Conservation (phyloP, 2,329 filamentous ascomycete species). For the Leptographium wingfieldii region DNA sequence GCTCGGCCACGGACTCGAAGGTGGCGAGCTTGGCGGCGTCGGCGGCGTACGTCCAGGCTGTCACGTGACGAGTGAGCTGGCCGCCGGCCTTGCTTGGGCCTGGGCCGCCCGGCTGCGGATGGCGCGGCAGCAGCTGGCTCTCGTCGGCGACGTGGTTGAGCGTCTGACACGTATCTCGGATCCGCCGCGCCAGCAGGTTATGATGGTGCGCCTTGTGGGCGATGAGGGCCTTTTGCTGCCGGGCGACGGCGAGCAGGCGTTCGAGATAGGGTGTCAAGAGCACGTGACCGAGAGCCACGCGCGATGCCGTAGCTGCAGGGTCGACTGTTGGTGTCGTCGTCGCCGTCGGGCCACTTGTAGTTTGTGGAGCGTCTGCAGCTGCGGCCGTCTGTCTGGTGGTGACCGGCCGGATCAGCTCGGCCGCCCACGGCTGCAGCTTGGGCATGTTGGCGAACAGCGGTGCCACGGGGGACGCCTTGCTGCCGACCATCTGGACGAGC, state of each 20-base stretch:
- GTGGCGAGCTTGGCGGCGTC: constrained; percentile 47
- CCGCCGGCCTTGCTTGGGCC: neutral
- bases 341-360: neutral
- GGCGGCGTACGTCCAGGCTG: constrained; percentile 47
- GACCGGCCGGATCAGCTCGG: constrained; percentile 1
- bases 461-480: neutral
- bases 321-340: neutral
- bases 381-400: neutral
- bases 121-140: constrained; percentile 44
- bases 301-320: neutral
- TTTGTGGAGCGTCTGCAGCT: too few species aligned
- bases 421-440: constrained; percentile 15
- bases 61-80: constrained; percentile 24
- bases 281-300: constrained; percentile 16
- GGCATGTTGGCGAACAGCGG: constrained; percentile 14
- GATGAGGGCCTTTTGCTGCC: constrained; percentile 43
- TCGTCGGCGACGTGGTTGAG: constrained; percentile 46
- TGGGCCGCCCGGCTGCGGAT: constrained; percentile 26
- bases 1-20: constrained; percentile 45
- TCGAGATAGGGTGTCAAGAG: constrained; percentile 46
- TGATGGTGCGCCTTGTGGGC: constrained; percentile 47
- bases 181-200: constrained; percentile 34
- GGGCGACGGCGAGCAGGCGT: constrained; percentile 37
- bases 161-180: constrained; percentile 34
- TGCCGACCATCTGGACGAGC: constrained; percentile 24